Base-by-base conservation (phyloP, 768 basidiomycete species). In the Pisolithus sp. region DNA sequence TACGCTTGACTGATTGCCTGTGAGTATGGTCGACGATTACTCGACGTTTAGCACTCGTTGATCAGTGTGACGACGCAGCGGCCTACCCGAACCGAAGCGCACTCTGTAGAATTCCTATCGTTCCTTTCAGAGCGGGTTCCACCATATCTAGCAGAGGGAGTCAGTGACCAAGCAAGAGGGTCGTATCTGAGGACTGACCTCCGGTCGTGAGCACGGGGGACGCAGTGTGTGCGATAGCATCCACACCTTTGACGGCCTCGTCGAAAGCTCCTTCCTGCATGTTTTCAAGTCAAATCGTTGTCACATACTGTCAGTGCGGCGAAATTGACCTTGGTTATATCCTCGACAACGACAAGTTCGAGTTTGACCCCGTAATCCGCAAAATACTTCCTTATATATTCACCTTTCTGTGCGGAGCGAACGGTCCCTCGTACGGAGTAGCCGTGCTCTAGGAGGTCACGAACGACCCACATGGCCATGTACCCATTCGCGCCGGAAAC, bases 171-270 rank as follows among this genome's bases (percentile, higher is more conserved):
- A 5, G 12, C 13, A 34, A 15, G 15, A 15, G 34, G 12, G 34
- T 15, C 5, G 34, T 34, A 34, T 34, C 13, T 15, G 12, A 34
- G 1, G 34, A 15, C 34, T 4, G 34, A 34, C 34, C 34, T 15
- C 34, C 34, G 15, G 3, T 4, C 12, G 13, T 54, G 49, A 75
- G 68, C 59, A 82, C 74, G 0, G 86, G 86, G 1, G 85, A 86
- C 0, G 85, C 85, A 4, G 74, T 80, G 59, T 89, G 88, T 39
- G 71, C 75, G 47, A 93, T 79, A 0, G 76, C 89, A 53, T 87
- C 82, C 5, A 91, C 81, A 1, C 78, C 87, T 62, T 82, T 79
- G 52, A 91, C 85, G 1, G 83, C 88, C 46, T 88, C 82, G 62
- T 92, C 87, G 55, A 90, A 93, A 0, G 83, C 86, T 7, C 79